These are phyloP conservation scores for Hondaea fermentalgiana DNA, from an alignment of 108 stramenopile species.

Conservation along the genomic window DNA sequence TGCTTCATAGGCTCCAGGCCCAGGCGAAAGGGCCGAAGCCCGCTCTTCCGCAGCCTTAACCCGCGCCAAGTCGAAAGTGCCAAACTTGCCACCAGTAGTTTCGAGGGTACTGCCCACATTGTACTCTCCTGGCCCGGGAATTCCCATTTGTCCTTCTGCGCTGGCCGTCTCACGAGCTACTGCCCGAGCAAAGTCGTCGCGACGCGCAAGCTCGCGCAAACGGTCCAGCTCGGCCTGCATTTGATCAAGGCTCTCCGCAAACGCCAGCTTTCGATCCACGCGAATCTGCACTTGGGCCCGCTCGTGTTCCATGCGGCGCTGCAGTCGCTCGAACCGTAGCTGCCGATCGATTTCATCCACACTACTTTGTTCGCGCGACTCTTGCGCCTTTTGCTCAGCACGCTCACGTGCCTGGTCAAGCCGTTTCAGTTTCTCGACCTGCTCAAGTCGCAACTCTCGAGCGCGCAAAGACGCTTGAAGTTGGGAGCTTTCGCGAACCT, in stretches of 20 bases:
- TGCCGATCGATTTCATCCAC: not conserved
- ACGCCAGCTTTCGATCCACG: not conserved
- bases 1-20: not conserved
- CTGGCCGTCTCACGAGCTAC: not conserved
- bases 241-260: not conserved
- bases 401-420: not conserved
- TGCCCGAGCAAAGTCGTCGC: not conserved
- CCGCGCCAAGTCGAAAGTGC: not conserved
- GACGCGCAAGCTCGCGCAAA: not conserved
- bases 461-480: not conserved
- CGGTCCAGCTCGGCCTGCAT: not conserved
- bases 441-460: not conserved
- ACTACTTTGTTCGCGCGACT: not conserved
- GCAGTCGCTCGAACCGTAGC: not conserved
- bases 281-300: not conserved
- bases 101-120: not conserved
- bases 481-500: not conserved
- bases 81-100: not conserved
- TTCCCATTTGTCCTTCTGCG: not conserved
- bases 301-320: not conserved
- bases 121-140: not conserved
- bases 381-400: not conserved
- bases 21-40: not conserved
- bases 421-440: not conserved
- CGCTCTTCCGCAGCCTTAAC: not conserved